Evolutionary conservation across 495 filamentous ascomycete genomes (phyloP), one percentile per base, ranked within the genome.

Genomic region (Aspergillus taichungensis): DNA sequence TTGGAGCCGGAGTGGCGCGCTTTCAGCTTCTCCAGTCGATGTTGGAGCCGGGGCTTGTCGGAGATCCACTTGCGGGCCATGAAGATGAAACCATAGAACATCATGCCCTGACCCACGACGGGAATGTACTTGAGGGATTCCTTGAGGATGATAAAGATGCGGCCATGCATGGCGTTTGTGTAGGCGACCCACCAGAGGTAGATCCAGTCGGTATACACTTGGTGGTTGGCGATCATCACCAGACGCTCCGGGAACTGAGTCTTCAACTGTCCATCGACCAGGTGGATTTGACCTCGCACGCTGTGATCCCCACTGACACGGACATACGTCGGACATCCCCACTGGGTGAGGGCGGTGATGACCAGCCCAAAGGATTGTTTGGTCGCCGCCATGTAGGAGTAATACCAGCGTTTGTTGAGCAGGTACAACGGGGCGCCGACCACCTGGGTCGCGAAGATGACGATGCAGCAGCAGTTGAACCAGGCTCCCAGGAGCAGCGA

Each of bases 131-230:
- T 82, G 42, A 85, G 68, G 0, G 75, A 77, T 52, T 85, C 79
- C 54, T 85, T 85, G 8, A 84, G 63, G 40, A 85, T 83, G 52
- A 85, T 85, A 56, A 75, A 85, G 51, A 85, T 64, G 40, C 78
- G 79, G 6, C 81, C 81, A 52, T 85, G 81, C 78, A 80, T 84
- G 18, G 52, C 49, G 43, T 75, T 74, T 3, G 80, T 76, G 51
- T 84, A 85, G 9, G 77, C 73, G 33, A 79, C 63, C 81, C 81
- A 85, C 81, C 81, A 85, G 1, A 85, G 68, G 54, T 85, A 85
- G 7, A 84, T 64, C 81, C 81, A 85, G 43, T 85, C 81, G 7
- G 79, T 82, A 57, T 85, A 85, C 8, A 85, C 75, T 55, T 83
- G 79, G 51, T 85, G 81, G 40, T 85, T 85, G 8, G 81, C 69